Percentiles rank a stretch among this genome's conserved stretches.
These are phyloP conservation scores for Pyrenophora graminea DNA, from an alignment of 2,329 filamentous ascomycete genomes.

Conservation along the genomic window DNA sequence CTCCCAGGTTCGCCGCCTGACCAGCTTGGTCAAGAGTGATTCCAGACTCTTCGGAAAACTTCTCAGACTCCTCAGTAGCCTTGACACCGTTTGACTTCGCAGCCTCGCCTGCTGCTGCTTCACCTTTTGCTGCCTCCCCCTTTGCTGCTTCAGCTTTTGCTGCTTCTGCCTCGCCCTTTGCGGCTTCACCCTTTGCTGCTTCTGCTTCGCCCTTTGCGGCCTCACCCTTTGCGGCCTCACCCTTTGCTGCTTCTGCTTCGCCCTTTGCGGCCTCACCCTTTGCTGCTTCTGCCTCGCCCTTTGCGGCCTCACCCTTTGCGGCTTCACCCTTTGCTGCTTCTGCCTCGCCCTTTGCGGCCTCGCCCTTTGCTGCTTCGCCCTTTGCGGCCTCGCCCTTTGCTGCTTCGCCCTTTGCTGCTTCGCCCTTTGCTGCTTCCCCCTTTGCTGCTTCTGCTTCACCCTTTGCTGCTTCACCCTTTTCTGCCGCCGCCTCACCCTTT, in stretches of 20 bases:
- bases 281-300: conserved; percentile 5
- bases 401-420: conserved; percentile 21
- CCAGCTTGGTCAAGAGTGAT: conserved; percentile 32
- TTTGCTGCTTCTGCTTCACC: conserved; percentile 20
- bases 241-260: conserved; percentile 21
- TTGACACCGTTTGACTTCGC: conserved; percentile 31
- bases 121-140: conserved; percentile 19
- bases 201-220: conserved; percentile 22
- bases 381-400: conserved; percentile 21
- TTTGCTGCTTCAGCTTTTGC: conserved; percentile 16
- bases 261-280: conserved; percentile 17
- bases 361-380: background rate
- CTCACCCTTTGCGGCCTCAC: conserved; percentile 10
- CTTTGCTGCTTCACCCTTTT: conserved; percentile 16
- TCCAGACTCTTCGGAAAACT: conserved; percentile 35
- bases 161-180: conserved; percentile 19
- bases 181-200: conserved; percentile 19
- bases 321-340: conserved; percentile 17
- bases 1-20: conserved; percentile 35
- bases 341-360: conserved; percentile 20
- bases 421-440: conserved; percentile 13
- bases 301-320: conserved; percentile 13
- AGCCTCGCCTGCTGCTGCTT: conserved; percentile 23
- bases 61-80: conserved; percentile 37
- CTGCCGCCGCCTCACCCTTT: conserved; percentile 13